A percentile compares a stretch with the other conserved stretches of the same genome.
Evolutionary conservation across 768 basidiomycete species (phyloP).

Genomic region (Vararia minispora): DNA sequence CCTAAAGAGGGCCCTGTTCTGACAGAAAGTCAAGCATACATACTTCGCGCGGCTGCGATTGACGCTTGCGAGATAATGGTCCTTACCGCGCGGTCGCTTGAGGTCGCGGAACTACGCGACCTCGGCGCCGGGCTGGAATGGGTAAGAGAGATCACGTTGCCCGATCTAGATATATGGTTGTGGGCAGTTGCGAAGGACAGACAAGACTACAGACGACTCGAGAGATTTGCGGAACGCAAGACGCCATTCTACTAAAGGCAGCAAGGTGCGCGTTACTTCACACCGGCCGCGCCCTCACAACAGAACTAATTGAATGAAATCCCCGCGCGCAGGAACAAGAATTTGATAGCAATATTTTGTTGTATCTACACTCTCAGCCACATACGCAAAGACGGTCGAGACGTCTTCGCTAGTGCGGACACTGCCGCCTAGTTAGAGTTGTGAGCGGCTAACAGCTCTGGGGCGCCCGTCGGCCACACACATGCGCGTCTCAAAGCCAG

Average conservation of each 20-base stretch:
- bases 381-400: too few relatives aligned
- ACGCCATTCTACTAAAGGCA: slow-evolving; percentile 71
- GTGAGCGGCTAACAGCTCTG: too few relatives aligned
- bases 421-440: too few relatives aligned
- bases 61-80: slow-evolving; percentile 68
- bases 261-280: too few relatives aligned
- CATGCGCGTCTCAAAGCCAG: too few relatives aligned
- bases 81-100: slow-evolving; percentile 33
- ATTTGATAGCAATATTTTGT: too few relatives aligned
- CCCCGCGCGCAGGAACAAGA: too few relatives aligned
- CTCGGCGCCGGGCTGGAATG: slow-evolving; percentile 26
- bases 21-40: slow-evolving; percentile 50
- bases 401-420: too few relatives aligned
- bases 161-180: slow-evolving; percentile 67
- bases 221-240: slow-evolving; percentile 52
- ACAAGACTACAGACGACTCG: slow-evolving; percentile 52
- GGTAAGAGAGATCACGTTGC: slow-evolving; percentile 45
- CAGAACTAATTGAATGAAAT: too few relatives aligned
- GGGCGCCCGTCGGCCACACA: too few relatives aligned
- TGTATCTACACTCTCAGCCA: too few relatives aligned
- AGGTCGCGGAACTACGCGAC: slow-evolving; percentile 16
- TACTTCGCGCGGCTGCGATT: slow-evolving; percentile 69
- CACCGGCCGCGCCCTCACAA: too few relatives aligned
- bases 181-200: slow-evolving; percentile 77
- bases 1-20: slow-evolving; percentile 43